Evolutionary conservation across 2,329 filamentous ascomycete species (phyloP), one percentile per base, ranked within the genome.

Genomic region (Colletotrichum godetiae): DNA sequence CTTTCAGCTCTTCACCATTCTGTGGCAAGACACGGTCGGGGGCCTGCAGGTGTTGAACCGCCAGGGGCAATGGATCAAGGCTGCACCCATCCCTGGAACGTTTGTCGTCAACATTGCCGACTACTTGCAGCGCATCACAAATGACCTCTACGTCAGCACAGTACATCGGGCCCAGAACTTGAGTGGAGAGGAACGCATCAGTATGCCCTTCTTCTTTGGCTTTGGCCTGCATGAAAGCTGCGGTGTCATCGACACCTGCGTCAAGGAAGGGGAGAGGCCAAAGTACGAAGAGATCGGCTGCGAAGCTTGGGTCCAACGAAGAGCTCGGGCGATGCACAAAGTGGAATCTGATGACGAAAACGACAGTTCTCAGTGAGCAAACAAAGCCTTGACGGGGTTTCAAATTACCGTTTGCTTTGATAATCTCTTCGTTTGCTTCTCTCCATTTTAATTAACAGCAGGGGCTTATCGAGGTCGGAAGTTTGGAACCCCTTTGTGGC

Each of bases 21-120:
- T 88, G 3, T 82, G 84, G 75, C 86, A 88, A 70, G 84, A 87
- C 67, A 74, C 77, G 3, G 75, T 80, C 22, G 82, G 83, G 5
- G 86, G 84, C 0, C 78, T 88, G 12, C 80, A 88, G 74, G 84
- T 88, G 0, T 77, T 86, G 52, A 82, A 84, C 49, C 77, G 77
- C 0, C 68, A 82, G 73, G 75, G 81, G 13, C 74, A 84, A 55
- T 88, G 86, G 86, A 78, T 87, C 37, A 79, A 81, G 8, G 84
- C 85, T 0, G 74, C 76, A 4, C 84, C 86, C 2, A 77, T 86
- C 1, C 80, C 81, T 1, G 84, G 81, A 1, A 82, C 86, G 0
- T 82, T 88, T 58, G 85, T 89, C 19, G 85, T 89, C n/a, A 89
- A 89, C 65, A 84, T 88, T 22, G 87, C 83, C 6, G 86, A 89